A percentile compares a stretch with the other conserved stretches of the same genome.
These are phyloP conservation scores for Allantophomopsis lycopodina DNA, from an alignment of 2,329 filamentous ascomycete species.

Conservation along the genomic window DNA sequence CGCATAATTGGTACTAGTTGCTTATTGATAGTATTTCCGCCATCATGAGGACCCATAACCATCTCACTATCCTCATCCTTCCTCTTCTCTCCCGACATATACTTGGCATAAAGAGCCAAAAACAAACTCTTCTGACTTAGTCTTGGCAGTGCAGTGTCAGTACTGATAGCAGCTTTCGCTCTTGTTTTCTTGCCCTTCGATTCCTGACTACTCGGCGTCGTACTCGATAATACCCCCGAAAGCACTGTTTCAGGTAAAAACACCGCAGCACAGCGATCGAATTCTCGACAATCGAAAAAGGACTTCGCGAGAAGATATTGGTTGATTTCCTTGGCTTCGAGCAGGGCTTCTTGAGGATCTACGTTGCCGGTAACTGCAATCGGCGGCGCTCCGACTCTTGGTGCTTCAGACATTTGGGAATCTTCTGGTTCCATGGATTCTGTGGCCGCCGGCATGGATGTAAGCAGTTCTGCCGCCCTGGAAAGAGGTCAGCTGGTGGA, in stretches of 20 bases:
- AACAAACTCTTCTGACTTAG: conserved; percentile 90
- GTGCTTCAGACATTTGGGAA: conserved; percentile 39
- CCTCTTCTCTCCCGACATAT: conserved; percentile 86
- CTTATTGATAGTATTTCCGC: conserved; percentile 72
- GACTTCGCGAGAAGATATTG: conserved; percentile 86
- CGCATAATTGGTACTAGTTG: conserved; percentile 66
- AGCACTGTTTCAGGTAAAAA: conserved; percentile 73
- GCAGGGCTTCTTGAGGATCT: conserved; percentile 57
- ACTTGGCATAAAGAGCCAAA: conserved; percentile 81
- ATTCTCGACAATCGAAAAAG: conserved; percentile 91
- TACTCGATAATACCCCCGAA: conserved; percentile 43
- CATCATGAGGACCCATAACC: conserved; percentile 87
- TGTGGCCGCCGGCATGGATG: conserved; percentile 49
- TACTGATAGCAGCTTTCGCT: conserved; percentile 4
- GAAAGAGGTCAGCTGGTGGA: not conserved
- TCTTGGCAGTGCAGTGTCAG: conserved; percentile 25
- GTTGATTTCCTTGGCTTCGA: conserved; percentile 69
- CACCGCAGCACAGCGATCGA: conserved; percentile 80
- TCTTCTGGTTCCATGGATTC: conserved; percentile 41
- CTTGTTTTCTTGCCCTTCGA: conserved; percentile 52
- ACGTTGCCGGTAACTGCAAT: conserved; percentile 38
- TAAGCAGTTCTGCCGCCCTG: conserved; percentile 90
- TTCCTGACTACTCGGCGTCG: conserved; percentile 25
- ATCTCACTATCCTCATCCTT: conserved; percentile 96
- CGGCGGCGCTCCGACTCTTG: conserved; percentile 32